Percentiles rank a stretch among this genome's conserved stretches.
Evolutionary conservation across 2,329 filamentous ascomycete species (phyloP).

Genomic region (Phyllosticta ampelicida): DNA sequence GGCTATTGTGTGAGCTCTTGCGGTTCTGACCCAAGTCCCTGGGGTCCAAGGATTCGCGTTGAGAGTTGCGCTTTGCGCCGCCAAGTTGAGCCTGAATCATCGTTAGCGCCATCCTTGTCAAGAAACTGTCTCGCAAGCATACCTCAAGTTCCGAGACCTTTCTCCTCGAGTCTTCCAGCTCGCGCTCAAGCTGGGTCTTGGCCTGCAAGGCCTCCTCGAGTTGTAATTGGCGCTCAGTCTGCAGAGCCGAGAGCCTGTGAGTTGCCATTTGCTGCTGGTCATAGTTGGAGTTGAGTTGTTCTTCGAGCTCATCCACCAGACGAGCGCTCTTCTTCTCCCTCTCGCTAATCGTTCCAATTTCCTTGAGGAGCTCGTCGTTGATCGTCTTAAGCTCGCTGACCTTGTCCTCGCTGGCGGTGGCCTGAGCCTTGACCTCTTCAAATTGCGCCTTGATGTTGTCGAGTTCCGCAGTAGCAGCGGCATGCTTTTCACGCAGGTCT

Average conservation of each 20-base stretch:
- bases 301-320: conserved; percentile 89
- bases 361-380: conserved; percentile 46
- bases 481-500: conserved; percentile 31
- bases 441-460: conserved; percentile 33
- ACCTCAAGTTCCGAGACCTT: conserved; percentile 72
- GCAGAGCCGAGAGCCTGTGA: conserved; percentile 69
- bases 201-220: conserved; percentile 30
- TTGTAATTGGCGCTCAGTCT: conserved; percentile 35
- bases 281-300: conserved; percentile 89
- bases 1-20: conserved; percentile 75
- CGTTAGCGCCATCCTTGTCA: background rate
- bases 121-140: conserved; percentile 23
- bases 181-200: conserved; percentile 38
- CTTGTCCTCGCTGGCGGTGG: conserved; percentile 31
- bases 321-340: conserved; percentile 86
- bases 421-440: conserved; percentile 27
- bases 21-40: conserved; percentile 51
- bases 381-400: conserved; percentile 36
- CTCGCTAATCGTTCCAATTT: conserved; percentile 45
- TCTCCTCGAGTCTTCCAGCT: conserved; percentile 68
- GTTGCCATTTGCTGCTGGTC: conserved; percentile 79
- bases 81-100: conserved; percentile 48
- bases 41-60: conserved; percentile 36
- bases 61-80: conserved; percentile 40
- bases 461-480: conserved; percentile 34